A percentile compares a stretch with the other conserved stretches of the same genome.
phyloP scores from a whole-genome alignment of 306 rosid genomes.

The Morella rubra region DNA sequence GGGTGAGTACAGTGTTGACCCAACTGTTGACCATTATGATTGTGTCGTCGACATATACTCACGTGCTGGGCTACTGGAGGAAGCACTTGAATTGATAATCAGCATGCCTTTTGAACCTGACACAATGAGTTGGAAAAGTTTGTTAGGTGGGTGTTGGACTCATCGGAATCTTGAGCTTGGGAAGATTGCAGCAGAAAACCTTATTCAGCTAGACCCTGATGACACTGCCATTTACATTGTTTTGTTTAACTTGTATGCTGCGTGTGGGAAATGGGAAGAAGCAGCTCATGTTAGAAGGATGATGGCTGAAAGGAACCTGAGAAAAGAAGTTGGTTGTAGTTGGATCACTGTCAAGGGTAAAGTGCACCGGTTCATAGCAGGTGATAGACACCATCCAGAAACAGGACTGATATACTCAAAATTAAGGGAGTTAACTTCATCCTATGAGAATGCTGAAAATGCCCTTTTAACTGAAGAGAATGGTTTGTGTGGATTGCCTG shows the following conservation, averaged over 20 bases:
- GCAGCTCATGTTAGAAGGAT: slow-evolving; percentile 47
- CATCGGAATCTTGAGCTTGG: slow-evolving; percentile 50
- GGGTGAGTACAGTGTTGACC: slow-evolving; percentile 35
- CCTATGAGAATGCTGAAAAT: slow-evolving; percentile 28
- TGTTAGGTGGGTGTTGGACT: slow-evolving; percentile 67
- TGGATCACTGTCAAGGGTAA: slow-evolving; percentile 55
- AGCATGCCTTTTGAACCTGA: slow-evolving; percentile 49
- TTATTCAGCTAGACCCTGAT: slow-evolving; percentile 42
- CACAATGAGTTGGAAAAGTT: slow-evolving; percentile 61
- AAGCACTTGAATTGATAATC: slow-evolving; percentile 49
- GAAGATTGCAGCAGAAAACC: slow-evolving; percentile 46
- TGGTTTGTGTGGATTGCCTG: slow-evolving; percentile 33
- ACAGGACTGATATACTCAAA: slow-evolving; percentile 49
- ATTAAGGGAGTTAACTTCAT: slow-evolving; percentile 37
- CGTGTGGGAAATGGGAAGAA: slow-evolving; percentile 56
- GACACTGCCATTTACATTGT: slow-evolving; percentile 52
- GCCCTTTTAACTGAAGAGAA: slow-evolving; percentile 43
- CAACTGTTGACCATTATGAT: slow-evolving; percentile 54
- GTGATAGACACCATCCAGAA: slow-evolving; percentile 62
- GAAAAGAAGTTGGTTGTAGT: slow-evolving; percentile 53
- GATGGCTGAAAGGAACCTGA: slow-evolving; percentile 56
- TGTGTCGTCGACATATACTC: slow-evolving; percentile 62
- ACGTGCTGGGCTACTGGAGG: slow-evolving; percentile 51
- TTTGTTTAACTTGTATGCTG: slow-evolving; percentile 56
- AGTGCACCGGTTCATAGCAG: slow-evolving; percentile 53